Base-by-base conservation (phyloP, 495 filamentous ascomycete species). In the Aspergillus nanangensis region DNA sequence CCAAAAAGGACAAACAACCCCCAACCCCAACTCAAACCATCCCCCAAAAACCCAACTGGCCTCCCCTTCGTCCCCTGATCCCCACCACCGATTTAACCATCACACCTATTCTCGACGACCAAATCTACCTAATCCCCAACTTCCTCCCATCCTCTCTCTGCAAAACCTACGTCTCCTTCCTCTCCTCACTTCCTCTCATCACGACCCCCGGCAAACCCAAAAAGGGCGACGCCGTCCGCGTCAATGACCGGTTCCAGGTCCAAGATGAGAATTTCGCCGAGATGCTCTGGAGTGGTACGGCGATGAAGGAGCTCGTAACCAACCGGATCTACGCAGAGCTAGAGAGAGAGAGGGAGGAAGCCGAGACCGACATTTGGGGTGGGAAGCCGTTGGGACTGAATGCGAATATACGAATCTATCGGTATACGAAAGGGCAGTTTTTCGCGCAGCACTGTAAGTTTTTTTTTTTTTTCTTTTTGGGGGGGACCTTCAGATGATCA, bases 171-270 rank as follows among this genome's bases (percentile, higher is more conserved):
- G 77, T 88, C 10, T 75, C 76, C 5, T 96, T 93, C 56, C 80
- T 95, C 0, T 73, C 78, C n/a, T 77, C 74, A 0, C 66, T 96
- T 15, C 83, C 88, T 0, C 69, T 96, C 25, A 75, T 73, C 13
- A 95, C 90, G 0, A 96, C 91, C 0, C 89, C 89, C 0, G 86
- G 83, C 0, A 83, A 83, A 38, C 90, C 91, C 5, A 94, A 90
- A 69, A 82, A 80, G 51, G 91, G 88, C 35, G 82, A 94, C 33
- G 92, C 92, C 1, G 65, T 91, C 21, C 75, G 92, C 15, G 87
- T 96, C 33, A 97, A 97, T 61, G 92, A 96, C 59, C 82, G 92
- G 22, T 93, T 87, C 61, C 88, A 96, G 69, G 72, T 93, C 32
- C 72, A 88, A 25, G 92, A 97, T 67, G 61, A 74, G 21, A 58